Conservation (phyloP, 495 filamentous ascomycete genomes). For the Thozetella sp. region DNA sequence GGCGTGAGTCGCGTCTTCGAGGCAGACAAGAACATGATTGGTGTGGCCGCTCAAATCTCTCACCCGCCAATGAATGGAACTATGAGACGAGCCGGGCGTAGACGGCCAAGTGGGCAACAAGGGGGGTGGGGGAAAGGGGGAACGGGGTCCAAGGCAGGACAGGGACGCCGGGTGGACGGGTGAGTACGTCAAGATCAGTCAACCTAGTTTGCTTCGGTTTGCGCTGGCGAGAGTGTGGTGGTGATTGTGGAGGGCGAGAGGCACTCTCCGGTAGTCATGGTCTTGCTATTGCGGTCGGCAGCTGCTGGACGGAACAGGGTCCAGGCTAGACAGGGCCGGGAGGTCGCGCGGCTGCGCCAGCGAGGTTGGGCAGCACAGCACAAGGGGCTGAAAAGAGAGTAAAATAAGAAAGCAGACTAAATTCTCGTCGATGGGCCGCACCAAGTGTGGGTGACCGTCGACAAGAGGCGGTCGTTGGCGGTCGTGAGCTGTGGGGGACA, state of each 20-base stretch:
- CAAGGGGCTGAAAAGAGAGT: slow-evolving; percentile 20
- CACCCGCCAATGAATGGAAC: slow-evolving; percentile 39
- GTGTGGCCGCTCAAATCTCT: slow-evolving; percentile 18
- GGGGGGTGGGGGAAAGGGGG: too few species aligned
- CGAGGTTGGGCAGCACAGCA: slow-evolving; percentile 15
- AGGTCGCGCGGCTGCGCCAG: slow-evolving; percentile 29
- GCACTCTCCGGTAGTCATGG: slow-evolving; percentile 41
- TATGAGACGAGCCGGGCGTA: slow-evolving; percentile 24
- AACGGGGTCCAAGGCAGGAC: slow-evolving; percentile 12
- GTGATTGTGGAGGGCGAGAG: slow-evolving; percentile 29
- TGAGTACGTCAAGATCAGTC: slow-evolving; percentile 33
- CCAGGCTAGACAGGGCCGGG: slow-evolving; percentile 38
- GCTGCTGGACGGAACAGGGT: slow-evolving; percentile 30
- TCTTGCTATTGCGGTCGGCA: slow-evolving; percentile 29
- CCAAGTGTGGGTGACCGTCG: slow-evolving; percentile 12
- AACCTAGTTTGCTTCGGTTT: slow-evolving; percentile 27
- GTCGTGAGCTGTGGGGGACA: slow-evolving; percentile 24
- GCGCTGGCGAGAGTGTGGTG: slow-evolving; percentile 19
- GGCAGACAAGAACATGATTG: slow-evolving; percentile 44
- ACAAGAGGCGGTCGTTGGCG: slow-evolving; percentile 9
- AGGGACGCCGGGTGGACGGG: slow-evolving; percentile 31
- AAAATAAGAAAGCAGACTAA: slow-evolving; percentile 13
- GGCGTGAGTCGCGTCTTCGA: slow-evolving; percentile 32
- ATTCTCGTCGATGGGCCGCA: slow-evolving; percentile 19
- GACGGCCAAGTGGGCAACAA: slow-evolving; percentile 20